Evolutionary conservation across 495 filamentous ascomycete species (phyloP).

Genomic region (Clavariopsis aquatica): DNA sequence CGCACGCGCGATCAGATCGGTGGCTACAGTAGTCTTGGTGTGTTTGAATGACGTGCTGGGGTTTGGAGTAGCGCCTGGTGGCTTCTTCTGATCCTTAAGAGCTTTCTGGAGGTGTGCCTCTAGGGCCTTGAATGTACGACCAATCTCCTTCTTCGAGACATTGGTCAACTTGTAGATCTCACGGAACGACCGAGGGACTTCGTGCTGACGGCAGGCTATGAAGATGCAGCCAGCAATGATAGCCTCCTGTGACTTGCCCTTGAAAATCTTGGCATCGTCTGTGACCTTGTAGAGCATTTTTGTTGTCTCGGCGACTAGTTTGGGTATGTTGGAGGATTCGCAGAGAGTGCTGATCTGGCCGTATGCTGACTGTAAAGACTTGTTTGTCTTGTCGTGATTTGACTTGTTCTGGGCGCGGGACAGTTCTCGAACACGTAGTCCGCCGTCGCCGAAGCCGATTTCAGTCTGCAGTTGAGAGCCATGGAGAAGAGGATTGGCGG

Average conservation of each 20-base stretch:
- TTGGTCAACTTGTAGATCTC: slow-evolving; percentile 92
- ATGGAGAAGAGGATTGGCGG: slow-evolving; percentile 79
- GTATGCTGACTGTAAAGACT: slow-evolving; percentile 75
- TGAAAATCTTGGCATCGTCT: slow-evolving; percentile 88
- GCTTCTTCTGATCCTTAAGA: slow-evolving; percentile 16
- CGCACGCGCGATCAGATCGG: slow-evolving; percentile 84
- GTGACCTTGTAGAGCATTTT: slow-evolving; percentile 94
- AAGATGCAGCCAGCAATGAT: slow-evolving; percentile 96
- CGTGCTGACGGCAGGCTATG: slow-evolving; percentile 89
- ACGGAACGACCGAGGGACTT: slow-evolving; percentile 83
- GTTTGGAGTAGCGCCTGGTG: slow-evolving; percentile 44
- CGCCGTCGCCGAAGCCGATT: slow-evolving; percentile 79
- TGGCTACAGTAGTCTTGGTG: slow-evolving; percentile 77
- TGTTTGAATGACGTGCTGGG: slow-evolving; percentile 64
- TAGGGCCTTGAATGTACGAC: slow-evolving; percentile 78
- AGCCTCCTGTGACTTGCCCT: slow-evolving; percentile 91
- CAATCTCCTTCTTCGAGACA: slow-evolving; percentile 95
- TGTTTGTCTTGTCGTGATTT: slow-evolving; percentile 82
- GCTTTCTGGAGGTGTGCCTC: slow-evolving; percentile 20
- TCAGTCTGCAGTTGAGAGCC: slow-evolving; percentile 89
- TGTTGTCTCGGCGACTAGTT: slow-evolving; percentile 77
- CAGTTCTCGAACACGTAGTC: slow-evolving; percentile 67
- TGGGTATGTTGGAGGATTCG: slow-evolving; percentile 78
- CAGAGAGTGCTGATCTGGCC: slow-evolving; percentile 87
- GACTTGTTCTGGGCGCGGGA: slow-evolving; percentile 84